These are phyloP conservation scores for Aethionema arabicum DNA, from an alignment of 345 rosid genomes.

Conservation along the genomic window DNA sequence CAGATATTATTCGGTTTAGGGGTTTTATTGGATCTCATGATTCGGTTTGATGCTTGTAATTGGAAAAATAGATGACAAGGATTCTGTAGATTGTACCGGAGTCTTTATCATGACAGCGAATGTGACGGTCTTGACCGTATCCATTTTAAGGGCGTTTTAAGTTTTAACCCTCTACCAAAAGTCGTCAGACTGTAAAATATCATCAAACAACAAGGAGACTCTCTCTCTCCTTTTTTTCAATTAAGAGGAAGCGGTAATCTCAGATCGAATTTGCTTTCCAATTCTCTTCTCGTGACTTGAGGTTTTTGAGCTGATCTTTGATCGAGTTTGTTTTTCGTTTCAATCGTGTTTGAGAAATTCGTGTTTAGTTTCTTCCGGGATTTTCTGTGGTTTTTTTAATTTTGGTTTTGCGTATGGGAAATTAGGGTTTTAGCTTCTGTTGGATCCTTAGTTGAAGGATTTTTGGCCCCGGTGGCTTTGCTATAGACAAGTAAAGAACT, in stretches of 20 bases:
- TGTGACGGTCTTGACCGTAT: not conserved
- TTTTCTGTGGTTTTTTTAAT: not conserved
- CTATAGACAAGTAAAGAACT: conserved; percentile 51
- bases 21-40: no score
- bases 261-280: conserved; percentile 14
- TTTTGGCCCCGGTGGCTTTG: conserved; percentile 35
- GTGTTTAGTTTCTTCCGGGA: conserved; percentile 1
- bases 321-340: not conserved
- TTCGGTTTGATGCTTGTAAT: no score
- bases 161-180: conserved; percentile 15
- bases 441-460: conserved; percentile 13
- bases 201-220: conserved; percentile 20
- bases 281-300: not conserved
- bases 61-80: no score
- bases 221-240: conserved; percentile 7
- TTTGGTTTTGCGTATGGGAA: conserved; percentile 5
- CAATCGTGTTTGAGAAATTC: not conserved
- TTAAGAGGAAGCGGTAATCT: not conserved
- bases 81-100: conserved; percentile 13
- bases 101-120: conserved; percentile 12
- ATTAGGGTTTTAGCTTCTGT: conserved; percentile 37
- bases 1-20: no score
- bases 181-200: conserved; percentile 27
- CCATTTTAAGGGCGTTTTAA: no score
- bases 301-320: not conserved